Conservation (phyloP, 306 rosid species). For the Quercus rubra region DNA sequence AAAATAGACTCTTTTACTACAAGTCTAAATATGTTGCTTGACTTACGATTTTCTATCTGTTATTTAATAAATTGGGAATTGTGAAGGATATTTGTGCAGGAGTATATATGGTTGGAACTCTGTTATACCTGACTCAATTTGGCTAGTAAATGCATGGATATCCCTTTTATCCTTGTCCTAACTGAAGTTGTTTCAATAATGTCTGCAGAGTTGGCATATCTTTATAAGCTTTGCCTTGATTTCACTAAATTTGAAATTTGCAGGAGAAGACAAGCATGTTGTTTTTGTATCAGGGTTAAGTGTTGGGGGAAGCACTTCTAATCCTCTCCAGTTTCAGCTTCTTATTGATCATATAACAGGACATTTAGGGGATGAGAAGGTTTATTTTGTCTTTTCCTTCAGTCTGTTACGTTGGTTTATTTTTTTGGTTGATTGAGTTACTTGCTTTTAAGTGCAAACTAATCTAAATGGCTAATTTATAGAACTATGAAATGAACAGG, state of each 20-base stretch:
- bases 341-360: constrained; percentile 94
- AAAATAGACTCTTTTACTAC: background rate
- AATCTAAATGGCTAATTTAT: constrained; percentile 24
- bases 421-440: background rate
- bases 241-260: constrained; percentile 25
- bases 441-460: background rate
- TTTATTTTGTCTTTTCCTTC: constrained; percentile 30
- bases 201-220: background rate
- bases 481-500: constrained; percentile 50
- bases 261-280: constrained; percentile 84
- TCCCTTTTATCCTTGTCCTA: background rate
- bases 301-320: constrained; percentile 68
- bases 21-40: constrained; percentile 20
- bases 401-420: constrained; percentile 9
- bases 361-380: constrained; percentile 94
- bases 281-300: constrained; percentile 81
- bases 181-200: background rate
- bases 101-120: background rate
- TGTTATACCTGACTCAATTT: background rate
- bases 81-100: background rate
- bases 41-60: background rate
- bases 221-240: background rate
- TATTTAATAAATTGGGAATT: background rate
- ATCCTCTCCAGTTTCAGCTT: constrained; percentile 94
- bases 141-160: background rate